Evolutionary conservation across 2,329 filamentous ascomycete genomes (phyloP), one percentile per base, ranked within the genome.

Genomic region (Sporothrix variecibatus): DNA sequence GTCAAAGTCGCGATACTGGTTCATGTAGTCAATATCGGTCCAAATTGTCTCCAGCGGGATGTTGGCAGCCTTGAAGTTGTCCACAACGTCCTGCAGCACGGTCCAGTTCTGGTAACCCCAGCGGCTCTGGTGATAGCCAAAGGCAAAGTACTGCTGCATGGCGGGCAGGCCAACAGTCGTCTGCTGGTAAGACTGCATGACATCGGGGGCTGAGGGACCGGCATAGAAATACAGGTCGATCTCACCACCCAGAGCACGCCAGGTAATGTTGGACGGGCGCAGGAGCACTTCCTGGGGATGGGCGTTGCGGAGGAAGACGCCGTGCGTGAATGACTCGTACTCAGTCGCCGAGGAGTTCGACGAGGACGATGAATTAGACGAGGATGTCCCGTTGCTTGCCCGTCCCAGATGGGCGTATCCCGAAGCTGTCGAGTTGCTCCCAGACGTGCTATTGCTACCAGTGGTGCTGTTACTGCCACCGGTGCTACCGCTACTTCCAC

Each of bases 51-150:
- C 92, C 0, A 94, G 83, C 0, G 92, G 91, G 73, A 94, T 93
- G 20, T 85, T 82, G 56, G 89, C 88, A 68, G 85, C 84, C 49
- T 86, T 87, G 81, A 93, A 93, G 80, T 89, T 90, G 75, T 89
- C 87, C 5, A 93, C 87, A 0, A 93, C 91, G 69, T 90, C 87
- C 76, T 91, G 87, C 2, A 94, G 79, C 38, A 89, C 86, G 0
- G 88, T 87, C 89, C 92, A 94, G 78, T 93, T 94, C 53, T 87
- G 84, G 80, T 96, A 96, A 0, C 93, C 94, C 90, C 93, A 96
- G 75, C 93, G 87, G 78, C 93, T 95, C 80, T 97, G 93, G 77
- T 97, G 94, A 80, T 88, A 95, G 0, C 94, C 94, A 75, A 97
- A 89, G 0, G 91, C 90, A 86, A 90, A 95, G 83, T 96, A 96